A percentile compares a stretch with the other conserved stretches of the same genome.
phyloP scores from a whole-genome alignment of 805 yeast genomes.

The Lipomyces oligophaga region DNA sequence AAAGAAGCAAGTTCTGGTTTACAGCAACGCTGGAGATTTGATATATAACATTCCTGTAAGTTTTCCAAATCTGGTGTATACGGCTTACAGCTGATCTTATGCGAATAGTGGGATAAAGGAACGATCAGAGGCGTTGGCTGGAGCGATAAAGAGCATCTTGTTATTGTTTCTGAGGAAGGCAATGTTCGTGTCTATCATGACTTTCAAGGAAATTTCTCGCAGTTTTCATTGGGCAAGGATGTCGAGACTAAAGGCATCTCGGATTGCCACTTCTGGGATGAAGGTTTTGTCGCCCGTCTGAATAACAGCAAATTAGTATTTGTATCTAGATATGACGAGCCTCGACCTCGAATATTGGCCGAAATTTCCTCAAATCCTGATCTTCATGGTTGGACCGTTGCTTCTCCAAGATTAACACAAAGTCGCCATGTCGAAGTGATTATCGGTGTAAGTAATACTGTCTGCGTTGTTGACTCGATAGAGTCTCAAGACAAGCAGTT shows the following conservation, averaged over 20 bases:
- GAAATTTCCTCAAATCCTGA: conserved; percentile 15
- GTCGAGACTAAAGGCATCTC: conserved; percentile 38
- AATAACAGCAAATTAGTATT: conserved; percentile 43
- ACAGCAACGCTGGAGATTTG: conserved; percentile 36
- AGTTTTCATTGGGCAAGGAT: conserved; percentile 42
- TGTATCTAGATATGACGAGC: conserved; percentile 43
- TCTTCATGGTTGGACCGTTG: conserved; percentile 35
- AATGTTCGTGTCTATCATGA: conserved; percentile 57
- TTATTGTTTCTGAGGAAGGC: conserved; percentile 54
- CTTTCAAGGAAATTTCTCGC: conserved; percentile 63
- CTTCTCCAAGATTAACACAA: conserved; percentile 32
- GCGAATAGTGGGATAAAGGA: conserved; percentile 43
- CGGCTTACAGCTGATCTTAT: not conserved
- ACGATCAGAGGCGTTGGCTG: conserved; percentile 53
- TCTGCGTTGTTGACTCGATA: conserved; percentile 30
- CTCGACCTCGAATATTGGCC: conserved; percentile 30
- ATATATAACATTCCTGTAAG: conserved; percentile 29
- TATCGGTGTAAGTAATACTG: conserved; percentile 29
- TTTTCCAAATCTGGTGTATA: not conserved
- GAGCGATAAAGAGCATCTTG: conserved; percentile 51
- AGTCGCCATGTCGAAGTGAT: conserved; percentile 36
- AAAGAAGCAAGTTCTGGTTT: conserved; percentile 33
- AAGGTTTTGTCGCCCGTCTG: conserved; percentile 47
- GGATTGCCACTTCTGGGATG: conserved; percentile 42
- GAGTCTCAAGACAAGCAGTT: conserved; percentile 41